Evolutionary conservation across 345 rosid genomes (phyloP), one percentile per base, ranked within the genome.

Genomic region (Excoecaria agallocha): DNA sequence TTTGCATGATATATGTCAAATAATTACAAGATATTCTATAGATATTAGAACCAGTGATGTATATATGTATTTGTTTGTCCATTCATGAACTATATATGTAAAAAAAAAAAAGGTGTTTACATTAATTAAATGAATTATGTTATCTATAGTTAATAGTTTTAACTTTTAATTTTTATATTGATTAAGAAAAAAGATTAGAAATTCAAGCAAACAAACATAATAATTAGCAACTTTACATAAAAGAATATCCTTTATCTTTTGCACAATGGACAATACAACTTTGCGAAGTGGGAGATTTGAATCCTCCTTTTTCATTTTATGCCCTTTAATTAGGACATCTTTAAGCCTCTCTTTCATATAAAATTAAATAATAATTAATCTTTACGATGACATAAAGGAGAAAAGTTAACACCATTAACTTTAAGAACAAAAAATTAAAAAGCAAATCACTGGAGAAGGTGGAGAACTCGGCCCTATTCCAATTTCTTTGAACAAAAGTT

Each of bases 141-240:
- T 0, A 30, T 30, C 30, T 30, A 30, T 30, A 30, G 30, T 30
- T 30, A 30, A 30, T 30, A 30, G 30, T 30, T 30, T 30, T 30
- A 30, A 30, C n/a, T n/a, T n/a, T n/a, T 30, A 30, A 30, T 30
- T 0, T 30, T 1, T 30, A 30, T 30, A 30, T 30, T 30, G 30
- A 30, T 0, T 1, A 0, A 30, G 1, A 30, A 30, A 30, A 30
- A 30, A 30, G 30, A 30, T 30, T 30, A 30, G 30, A 30, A 1
- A 30, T 30, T 30, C 30, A 30, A 0, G 30, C 1, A 30, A 30
- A 16, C 17, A 24, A 39, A 24, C 6, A 66, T 8, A 0, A 22
- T n/a, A n/a, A 22, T 41, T 66, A 54, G 54, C 37, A 66, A 0
- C 71, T 55, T 74, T 66, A 66, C 77, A 66, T 24, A 74, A 74